phyloP scores from a whole-genome alignment of 228 moss, liverwort and hornwort genomes.

The Sphagnum magellanicum region DNA sequence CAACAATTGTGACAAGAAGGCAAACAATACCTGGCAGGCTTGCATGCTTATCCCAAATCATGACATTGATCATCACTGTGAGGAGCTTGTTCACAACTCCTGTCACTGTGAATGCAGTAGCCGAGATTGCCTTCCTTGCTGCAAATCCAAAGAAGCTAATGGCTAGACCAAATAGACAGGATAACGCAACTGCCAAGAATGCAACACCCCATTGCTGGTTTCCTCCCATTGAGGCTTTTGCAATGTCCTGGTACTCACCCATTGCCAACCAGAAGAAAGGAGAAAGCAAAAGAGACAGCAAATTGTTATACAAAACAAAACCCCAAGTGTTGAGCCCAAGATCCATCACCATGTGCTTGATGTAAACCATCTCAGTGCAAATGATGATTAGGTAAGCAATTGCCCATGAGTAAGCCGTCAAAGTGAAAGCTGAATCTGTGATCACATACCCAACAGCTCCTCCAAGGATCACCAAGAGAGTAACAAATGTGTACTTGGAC shows the following conservation, averaged over 20 bases:
- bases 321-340: constrained; percentile 91
- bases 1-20: constrained; percentile 70
- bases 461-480: constrained; percentile 69
- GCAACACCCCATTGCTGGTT: constrained; percentile 17
- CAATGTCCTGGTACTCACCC: constrained; percentile 68
- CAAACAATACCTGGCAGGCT: constrained; percentile 52
- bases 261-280: constrained; percentile 69
- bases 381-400: constrained; percentile 68
- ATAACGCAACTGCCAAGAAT: constrained; percentile 51
- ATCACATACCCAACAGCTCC: constrained; percentile 83
- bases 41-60: constrained; percentile 99
- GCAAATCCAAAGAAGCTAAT: constrained; percentile 99
- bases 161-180: constrained; percentile 77
- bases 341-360: constrained; percentile 95
- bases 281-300: constrained; percentile 69
- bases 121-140: constrained; percentile 75
- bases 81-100: constrained; percentile 95
- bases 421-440: constrained; percentile 64
- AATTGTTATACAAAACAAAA: constrained; percentile 84
- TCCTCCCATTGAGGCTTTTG: constrained; percentile 13
- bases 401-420: constrained; percentile 84
- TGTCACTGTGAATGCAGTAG: constrained; percentile 90
- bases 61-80: constrained; percentile 87
- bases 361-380: constrained; percentile 93
- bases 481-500: constrained; percentile 58